Conservation (phyloP, 2,329 filamentous ascomycete genomes). For the Calcarisporium arbuscula region DNA sequence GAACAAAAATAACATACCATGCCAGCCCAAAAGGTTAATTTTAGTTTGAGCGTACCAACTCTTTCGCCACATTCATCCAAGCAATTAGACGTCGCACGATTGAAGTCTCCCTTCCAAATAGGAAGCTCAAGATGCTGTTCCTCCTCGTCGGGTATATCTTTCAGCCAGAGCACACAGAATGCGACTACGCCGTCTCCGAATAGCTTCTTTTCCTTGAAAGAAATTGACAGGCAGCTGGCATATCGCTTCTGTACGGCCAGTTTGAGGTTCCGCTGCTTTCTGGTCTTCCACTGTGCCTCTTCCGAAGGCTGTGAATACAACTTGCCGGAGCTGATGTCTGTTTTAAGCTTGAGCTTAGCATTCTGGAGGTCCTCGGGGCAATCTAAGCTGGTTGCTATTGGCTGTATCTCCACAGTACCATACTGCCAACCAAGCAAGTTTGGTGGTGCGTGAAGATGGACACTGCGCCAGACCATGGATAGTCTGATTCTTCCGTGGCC, state of each 20-base stretch:
- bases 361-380: conserved; percentile 41
- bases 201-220: conserved; percentile 35
- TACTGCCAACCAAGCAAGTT: conserved; percentile 63
- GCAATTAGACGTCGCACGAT: conserved; percentile 40
- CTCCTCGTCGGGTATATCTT: conserved; percentile 63
- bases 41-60: conserved; percentile 38
- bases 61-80: conserved; percentile 38
- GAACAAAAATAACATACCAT: conserved; percentile 19
- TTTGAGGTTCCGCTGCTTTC: conserved; percentile 33
- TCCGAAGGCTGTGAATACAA: conserved; percentile 40
- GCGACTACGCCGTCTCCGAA: conserved; percentile 51
- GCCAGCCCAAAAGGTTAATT: conserved; percentile 27
- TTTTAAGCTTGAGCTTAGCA: conserved; percentile 53
- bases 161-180: conserved; percentile 62
- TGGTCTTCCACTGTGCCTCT: conserved; percentile 47
- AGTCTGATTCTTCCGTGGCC: conserved; percentile 63
- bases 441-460: conserved; percentile 54
- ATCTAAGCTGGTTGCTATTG: conserved; percentile 34
- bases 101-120: conserved; percentile 57
- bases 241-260: conserved; percentile 58
- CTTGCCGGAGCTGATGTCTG: conserved; percentile 51
- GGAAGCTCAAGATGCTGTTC: conserved; percentile 50
- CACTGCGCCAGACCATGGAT: conserved; percentile 67
- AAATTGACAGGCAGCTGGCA: conserved; percentile 46
- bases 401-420: conserved; percentile 61